Conservation (phyloP, 306 rosid genomes). For the Gastrolobium villosum region DNA sequence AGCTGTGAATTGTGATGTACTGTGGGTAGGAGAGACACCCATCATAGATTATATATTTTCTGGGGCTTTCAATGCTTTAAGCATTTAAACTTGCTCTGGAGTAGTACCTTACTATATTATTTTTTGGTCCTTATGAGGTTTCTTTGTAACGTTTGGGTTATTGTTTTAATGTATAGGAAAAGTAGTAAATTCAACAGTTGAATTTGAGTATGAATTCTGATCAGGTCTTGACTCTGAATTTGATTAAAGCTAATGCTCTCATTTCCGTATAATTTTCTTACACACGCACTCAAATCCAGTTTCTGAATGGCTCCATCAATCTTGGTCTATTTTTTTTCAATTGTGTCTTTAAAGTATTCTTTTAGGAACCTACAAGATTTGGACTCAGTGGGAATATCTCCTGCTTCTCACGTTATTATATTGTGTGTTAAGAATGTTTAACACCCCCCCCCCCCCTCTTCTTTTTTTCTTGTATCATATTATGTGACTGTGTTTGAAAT, state of each 20-base stretch:
- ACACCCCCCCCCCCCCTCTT: too few species aligned
- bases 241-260: not conserved
- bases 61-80: not conserved
- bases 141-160: not conserved
- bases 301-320: not conserved
- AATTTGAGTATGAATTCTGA: conserved; percentile 27
- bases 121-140: not conserved
- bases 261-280: not conserved
- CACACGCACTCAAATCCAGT: not conserved
- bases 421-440: not conserved
- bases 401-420: not conserved
- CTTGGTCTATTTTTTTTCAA: not conserved
- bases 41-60: not conserved
- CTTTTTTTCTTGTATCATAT: not conserved
- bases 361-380: not conserved
- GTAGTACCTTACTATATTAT: not conserved
- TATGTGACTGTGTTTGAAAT: conserved; percentile 2
- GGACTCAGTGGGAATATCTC: conserved; percentile 1
- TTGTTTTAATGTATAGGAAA: not conserved
- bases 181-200: not conserved
- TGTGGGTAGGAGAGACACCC: not conserved
- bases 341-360: not conserved
- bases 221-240: conserved; percentile 13
- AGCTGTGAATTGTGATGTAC: conserved; percentile 20
- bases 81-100: not conserved